phyloP scores from a whole-genome alignment of 1,284 basidiomycete species.

The Thelephora terrestris region DNA sequence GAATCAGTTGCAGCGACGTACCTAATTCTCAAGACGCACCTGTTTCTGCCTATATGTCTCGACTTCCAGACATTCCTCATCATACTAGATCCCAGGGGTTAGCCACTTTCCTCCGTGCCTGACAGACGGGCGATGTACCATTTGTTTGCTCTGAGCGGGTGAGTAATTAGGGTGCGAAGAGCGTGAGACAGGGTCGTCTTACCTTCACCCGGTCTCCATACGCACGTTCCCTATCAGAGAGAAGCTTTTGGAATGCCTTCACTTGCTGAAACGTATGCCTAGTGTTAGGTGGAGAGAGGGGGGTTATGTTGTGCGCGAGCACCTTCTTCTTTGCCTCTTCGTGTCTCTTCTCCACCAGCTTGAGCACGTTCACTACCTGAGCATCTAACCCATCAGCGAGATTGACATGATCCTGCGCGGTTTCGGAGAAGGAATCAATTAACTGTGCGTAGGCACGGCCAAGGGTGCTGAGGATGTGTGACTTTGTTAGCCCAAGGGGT shows the following conservation, averaged over 20 bases:
- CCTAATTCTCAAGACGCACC: conserved; percentile 27
- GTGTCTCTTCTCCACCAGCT: conserved; percentile 45
- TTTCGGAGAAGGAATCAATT: conserved; percentile 45
- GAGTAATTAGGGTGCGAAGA: conserved; percentile 2
- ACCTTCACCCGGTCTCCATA: conserved; percentile 66
- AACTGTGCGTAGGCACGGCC: conserved; percentile 57
- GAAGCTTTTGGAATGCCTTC: conserved; percentile 59
- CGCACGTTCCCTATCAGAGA: conserved; percentile 57
- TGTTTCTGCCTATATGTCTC: conserved; percentile 68
- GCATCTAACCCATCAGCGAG: conserved; percentile 51
- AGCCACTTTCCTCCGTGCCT: background rate
- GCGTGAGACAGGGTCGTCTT: conserved; percentile 5
- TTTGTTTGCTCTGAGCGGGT: conserved; percentile 53
- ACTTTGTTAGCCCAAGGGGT: conserved; percentile 1
- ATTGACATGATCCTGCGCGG: conserved; percentile 59
- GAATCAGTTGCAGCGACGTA: background rate
- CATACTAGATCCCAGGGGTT: conserved; percentile 43
- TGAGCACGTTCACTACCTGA: conserved; percentile 58
- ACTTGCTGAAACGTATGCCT: conserved; percentile 36
- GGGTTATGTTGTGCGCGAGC: conserved; percentile 4
- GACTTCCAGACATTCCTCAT: conserved; percentile 64
- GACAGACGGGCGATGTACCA: conserved; percentile 31
- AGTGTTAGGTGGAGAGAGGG: conserved; percentile 3
- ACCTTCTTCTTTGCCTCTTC: conserved; percentile 64
- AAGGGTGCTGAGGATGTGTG: conserved; percentile 41